A percentile compares a stretch with the other conserved stretches of the same genome.
Evolutionary conservation across 129 eudicot species (phyloP).

Genomic region (Kitagawia praeruptora): DNA sequence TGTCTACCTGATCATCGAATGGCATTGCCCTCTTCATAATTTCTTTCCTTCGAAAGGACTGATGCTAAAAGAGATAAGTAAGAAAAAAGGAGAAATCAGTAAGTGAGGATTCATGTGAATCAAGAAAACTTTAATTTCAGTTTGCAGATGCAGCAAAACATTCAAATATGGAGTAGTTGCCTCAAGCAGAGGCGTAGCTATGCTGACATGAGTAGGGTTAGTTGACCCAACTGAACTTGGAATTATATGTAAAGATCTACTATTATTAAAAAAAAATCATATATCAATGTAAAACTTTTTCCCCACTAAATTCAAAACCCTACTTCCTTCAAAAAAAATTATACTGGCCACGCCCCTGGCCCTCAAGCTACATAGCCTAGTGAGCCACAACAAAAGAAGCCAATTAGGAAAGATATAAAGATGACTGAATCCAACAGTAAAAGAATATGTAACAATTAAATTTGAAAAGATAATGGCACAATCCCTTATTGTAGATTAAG

Average conservation of each 20-base stretch:
- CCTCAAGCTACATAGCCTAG: background rate
- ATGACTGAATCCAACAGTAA: background rate
- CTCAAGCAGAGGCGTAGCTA: background rate
- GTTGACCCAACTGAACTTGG: background rate
- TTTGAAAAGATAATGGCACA: background rate
- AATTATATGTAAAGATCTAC: background rate
- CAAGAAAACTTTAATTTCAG: background rate
- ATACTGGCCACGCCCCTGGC: background rate
- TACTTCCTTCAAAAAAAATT: background rate
- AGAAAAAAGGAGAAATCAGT: background rate
- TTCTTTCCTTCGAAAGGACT: background rate
- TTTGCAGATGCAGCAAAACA: background rate
- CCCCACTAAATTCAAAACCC: background rate
- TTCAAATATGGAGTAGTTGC: background rate
- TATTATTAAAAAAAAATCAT: background rate
- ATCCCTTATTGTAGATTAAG: background rate
- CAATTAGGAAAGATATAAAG: background rate
- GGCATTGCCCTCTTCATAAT: constrained; percentile 38
- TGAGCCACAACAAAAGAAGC: background rate
- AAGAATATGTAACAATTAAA: background rate
- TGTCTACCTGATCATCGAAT: constrained; percentile 30
- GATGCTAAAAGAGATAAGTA: background rate
- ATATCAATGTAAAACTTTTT: background rate
- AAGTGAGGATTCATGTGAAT: background rate
- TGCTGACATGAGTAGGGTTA: background rate